phyloP scores from a whole-genome alignment of 306 rosid species.

The Luffa acutangula region DNA sequence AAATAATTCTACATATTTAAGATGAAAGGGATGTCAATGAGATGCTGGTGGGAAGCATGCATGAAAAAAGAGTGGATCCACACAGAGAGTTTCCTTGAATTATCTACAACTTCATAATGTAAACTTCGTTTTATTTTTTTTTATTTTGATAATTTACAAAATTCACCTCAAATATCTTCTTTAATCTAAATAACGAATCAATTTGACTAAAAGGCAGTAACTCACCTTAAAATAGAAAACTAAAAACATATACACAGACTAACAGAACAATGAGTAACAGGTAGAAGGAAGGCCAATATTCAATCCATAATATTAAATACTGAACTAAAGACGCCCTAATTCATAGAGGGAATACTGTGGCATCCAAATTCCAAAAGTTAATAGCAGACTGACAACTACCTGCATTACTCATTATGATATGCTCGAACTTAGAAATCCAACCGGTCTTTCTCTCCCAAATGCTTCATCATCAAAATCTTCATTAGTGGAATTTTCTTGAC shows the following conservation, averaged over 20 bases:
- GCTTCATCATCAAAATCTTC: slow-evolving; percentile 87
- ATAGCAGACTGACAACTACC: slow-evolving; percentile 36
- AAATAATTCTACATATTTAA: neutral
- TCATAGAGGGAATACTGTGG: neutral
- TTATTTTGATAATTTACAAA: neutral
- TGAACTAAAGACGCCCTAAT: neutral
- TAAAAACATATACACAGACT: neutral
- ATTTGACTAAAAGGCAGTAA: neutral
- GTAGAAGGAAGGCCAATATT: neutral
- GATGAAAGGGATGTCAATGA: neutral
- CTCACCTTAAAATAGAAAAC: neutral
- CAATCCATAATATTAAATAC: neutral
- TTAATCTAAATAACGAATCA: neutral
- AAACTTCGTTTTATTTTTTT: neutral
- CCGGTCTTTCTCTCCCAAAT: slow-evolving; percentile 65
- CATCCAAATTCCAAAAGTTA: neutral
- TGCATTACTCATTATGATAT: slow-evolving; percentile 43
- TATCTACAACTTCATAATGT: neutral
- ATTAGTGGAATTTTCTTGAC: slow-evolving; percentile 90
- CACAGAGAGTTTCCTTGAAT: neutral
- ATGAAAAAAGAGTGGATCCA: neutral
- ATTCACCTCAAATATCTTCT: neutral
- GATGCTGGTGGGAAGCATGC: neutral
- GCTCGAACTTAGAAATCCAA: slow-evolving; percentile 58
- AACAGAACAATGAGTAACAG: neutral